Percentiles rank a stretch among this genome's conserved stretches.
Conservation (phyloP, 148 eudicot species). For the Heliosperma pusillum region DNA sequence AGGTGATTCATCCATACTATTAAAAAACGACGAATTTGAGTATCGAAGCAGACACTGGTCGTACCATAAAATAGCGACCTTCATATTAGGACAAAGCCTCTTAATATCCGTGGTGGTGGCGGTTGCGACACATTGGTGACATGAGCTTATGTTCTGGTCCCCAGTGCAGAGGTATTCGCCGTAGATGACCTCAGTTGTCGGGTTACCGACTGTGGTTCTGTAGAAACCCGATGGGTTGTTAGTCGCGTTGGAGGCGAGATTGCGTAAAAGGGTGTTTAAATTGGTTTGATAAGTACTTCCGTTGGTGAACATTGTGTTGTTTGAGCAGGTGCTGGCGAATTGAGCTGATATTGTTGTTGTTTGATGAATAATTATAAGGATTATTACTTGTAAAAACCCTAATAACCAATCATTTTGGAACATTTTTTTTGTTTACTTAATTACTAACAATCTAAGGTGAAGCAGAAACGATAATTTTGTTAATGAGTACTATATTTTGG, state of each 20-base stretch:
- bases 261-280: too few relatives aligned
- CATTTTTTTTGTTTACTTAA: not conserved
- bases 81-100: not conserved
- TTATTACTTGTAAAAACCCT: not conserved
- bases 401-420: not conserved
- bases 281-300: constrained; percentile 32
- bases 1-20: too few relatives aligned
- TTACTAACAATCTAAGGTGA: too few relatives aligned
- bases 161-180: constrained; percentile 30
- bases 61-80: too few relatives aligned
- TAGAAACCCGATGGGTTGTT: constrained; percentile 31
- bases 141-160: constrained; percentile 1
- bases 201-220: constrained; percentile 23
- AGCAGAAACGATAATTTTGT: too few relatives aligned
- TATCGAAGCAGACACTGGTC: too few relatives aligned
- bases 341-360: not conserved
- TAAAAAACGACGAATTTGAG: too few relatives aligned
- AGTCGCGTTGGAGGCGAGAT: too few relatives aligned
- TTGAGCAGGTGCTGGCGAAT: too few relatives aligned
- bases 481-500: too few relatives aligned
- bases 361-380: not conserved
- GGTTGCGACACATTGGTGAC: constrained; percentile 15
- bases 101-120: constrained; percentile 13
- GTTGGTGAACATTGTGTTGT: constrained; percentile 21
- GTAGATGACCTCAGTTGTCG: not conserved